Evolutionary conservation across 164 flowering plant species (phyloP).

Genomic region (Brasenia schreberi): DNA sequence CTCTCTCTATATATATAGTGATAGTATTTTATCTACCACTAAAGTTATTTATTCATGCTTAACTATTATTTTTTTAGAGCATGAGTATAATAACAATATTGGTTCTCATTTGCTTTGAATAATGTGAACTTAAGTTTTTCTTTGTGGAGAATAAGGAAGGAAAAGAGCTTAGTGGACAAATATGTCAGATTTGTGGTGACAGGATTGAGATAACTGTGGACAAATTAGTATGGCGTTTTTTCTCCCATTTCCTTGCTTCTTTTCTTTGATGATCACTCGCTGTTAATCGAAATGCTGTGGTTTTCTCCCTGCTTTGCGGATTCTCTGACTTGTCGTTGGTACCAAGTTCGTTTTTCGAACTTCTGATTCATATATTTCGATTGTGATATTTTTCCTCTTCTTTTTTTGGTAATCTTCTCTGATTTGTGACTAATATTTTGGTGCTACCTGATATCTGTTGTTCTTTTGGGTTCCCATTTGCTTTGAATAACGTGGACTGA

Average conservation of each 20-base stretch:
- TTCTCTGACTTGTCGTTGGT: not conserved
- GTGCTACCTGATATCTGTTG: constrained; percentile 4
- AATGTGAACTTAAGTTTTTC: not conserved
- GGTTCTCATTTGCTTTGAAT: not conserved
- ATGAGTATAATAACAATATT: no score
- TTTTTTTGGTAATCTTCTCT: not conserved
- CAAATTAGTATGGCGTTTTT: no score
- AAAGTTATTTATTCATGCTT: no score
- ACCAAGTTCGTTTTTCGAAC: not conserved
- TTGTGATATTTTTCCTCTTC: not conserved
- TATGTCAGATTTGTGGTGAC: constrained; percentile 91
- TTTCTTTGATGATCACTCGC: not conserved
- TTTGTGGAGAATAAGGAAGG: constrained; percentile 24
- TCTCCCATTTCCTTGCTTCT: no score
- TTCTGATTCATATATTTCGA: no score
- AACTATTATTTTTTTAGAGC: no score
- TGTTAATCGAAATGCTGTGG: not conserved
- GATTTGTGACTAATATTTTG: not conserved
- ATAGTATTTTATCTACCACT: no score
- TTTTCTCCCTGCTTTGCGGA: not conserved
- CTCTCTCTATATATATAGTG: no score
- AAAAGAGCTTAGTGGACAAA: constrained; percentile 61
- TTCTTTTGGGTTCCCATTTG: not conserved
- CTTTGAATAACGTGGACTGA: not conserved
- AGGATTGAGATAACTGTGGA: constrained; percentile 56